Conservation (phyloP, 768 basidiomycete genomes). For the Boletus pseudo-olivaceus region DNA sequence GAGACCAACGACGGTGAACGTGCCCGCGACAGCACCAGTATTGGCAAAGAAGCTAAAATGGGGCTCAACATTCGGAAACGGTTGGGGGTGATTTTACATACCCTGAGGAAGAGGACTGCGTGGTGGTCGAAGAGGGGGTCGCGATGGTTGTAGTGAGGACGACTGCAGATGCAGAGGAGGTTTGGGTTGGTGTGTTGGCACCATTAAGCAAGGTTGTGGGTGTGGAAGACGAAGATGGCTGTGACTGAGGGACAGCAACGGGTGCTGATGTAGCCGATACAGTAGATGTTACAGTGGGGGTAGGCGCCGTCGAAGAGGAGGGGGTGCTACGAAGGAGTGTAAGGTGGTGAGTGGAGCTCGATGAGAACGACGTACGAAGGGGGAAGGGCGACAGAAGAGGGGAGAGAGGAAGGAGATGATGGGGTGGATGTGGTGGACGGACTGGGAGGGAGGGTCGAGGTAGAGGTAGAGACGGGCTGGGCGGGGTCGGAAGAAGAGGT, state of each 20-base stretch:
- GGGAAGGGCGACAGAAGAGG: neutral
- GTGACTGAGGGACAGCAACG: neutral
- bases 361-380: slow-evolving; percentile 8
- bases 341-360: neutral
- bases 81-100: neutral
- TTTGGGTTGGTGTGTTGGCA: neutral
- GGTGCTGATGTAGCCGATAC: neutral
- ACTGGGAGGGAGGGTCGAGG: neutral
- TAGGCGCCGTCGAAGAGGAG: neutral
- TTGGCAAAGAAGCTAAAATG: slow-evolving; percentile 43
- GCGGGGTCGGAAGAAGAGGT: neutral
- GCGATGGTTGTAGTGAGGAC: neutral
- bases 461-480: neutral
- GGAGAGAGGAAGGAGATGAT: neutral
- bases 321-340: neutral
- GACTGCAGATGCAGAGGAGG: neutral
- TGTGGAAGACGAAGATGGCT: neutral
- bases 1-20: slow-evolving; percentile 42
- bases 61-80: neutral
- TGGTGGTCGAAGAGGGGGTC: slow-evolving; percentile 14
- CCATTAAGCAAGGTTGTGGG: neutral
- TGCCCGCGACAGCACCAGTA: slow-evolving; percentile 45
- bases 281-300: neutral
- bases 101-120: slow-evolving; percentile 19
- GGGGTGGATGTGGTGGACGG: neutral